Conservation (phyloP, 305 asterid genomes). For the Fraxinus greggii region DNA sequence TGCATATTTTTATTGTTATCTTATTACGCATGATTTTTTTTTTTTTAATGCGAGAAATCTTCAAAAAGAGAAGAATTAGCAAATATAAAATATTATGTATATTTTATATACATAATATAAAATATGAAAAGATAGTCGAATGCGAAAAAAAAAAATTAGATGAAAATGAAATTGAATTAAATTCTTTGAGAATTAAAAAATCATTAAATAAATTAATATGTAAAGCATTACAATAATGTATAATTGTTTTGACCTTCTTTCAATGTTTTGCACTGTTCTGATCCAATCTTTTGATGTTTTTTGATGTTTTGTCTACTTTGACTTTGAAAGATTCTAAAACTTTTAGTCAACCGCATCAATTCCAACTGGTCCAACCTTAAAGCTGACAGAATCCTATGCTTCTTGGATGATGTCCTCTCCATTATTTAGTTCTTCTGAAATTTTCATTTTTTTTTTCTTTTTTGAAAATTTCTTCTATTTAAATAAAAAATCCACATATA, state of each 20-base stretch:
- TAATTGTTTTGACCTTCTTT: background rate
- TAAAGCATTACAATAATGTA: background rate
- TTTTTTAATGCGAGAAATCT: background rate
- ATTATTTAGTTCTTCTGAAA: background rate
- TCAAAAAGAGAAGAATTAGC: background rate
- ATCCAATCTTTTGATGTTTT: background rate
- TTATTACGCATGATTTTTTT: background rate
- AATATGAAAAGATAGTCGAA: background rate
- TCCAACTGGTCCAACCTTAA: background rate
- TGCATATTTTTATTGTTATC: no score
- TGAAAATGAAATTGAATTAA: background rate
- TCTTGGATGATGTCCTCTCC: background rate
- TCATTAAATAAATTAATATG: background rate
- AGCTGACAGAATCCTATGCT: constrained; percentile 10
- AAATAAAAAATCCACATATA: background rate
- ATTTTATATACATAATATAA: no score
- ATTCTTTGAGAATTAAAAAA: background rate
- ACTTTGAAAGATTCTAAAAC: background rate
- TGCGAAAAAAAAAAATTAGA: background rate
- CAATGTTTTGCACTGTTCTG: background rate
- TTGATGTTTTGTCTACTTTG: background rate
- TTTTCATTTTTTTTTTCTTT: background rate
- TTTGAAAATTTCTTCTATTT: background rate
- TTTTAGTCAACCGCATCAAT: background rate
- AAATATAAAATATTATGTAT: background rate